Evolutionary conservation across 768 basidiomycete genomes (phyloP).

Genomic region (Trametes meyenii): DNA sequence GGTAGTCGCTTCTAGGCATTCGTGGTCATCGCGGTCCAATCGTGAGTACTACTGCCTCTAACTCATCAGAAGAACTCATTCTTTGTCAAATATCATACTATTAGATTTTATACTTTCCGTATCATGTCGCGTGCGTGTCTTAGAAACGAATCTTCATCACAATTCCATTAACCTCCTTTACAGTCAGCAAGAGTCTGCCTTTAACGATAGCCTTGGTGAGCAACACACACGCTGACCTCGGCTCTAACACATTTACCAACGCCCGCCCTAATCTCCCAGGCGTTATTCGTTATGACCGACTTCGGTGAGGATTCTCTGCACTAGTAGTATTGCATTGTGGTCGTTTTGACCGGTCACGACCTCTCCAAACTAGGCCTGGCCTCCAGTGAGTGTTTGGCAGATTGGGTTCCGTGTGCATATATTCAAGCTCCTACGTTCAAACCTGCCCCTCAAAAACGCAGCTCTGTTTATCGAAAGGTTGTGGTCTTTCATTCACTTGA

Average conservation of each 20-base stretch:
- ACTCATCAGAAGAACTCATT: not conserved
- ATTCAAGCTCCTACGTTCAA: too few relatives aligned
- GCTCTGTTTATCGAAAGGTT: too few relatives aligned
- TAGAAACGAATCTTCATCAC: not conserved
- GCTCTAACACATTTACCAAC: not conserved
- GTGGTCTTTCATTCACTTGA: too few relatives aligned
- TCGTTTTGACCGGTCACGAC: too few relatives aligned
- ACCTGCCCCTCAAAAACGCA: too few relatives aligned
- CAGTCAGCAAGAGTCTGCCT: slow-evolving; percentile 5
- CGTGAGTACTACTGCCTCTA: not conserved
- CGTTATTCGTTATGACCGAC: not conserved
- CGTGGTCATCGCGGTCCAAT: not conserved
- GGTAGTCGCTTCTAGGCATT: not conserved
- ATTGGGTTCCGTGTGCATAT: too few relatives aligned
- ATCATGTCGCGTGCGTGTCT: not conserved
- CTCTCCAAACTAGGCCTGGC: too few relatives aligned
- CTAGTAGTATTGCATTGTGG: too few relatives aligned
- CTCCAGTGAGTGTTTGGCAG: too few relatives aligned
- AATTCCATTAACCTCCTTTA: too few relatives aligned
- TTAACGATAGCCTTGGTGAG: not conserved
- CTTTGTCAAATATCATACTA: not conserved
- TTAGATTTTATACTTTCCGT: not conserved
- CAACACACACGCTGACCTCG: too few relatives aligned
- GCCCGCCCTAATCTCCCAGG: not conserved
- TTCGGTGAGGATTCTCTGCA: not conserved